A percentile compares a stretch with the other conserved stretches of the same genome.
phyloP scores from a whole-genome alignment of 2,329 filamentous ascomycete genomes.

The Botrytis paeoniae region DNA sequence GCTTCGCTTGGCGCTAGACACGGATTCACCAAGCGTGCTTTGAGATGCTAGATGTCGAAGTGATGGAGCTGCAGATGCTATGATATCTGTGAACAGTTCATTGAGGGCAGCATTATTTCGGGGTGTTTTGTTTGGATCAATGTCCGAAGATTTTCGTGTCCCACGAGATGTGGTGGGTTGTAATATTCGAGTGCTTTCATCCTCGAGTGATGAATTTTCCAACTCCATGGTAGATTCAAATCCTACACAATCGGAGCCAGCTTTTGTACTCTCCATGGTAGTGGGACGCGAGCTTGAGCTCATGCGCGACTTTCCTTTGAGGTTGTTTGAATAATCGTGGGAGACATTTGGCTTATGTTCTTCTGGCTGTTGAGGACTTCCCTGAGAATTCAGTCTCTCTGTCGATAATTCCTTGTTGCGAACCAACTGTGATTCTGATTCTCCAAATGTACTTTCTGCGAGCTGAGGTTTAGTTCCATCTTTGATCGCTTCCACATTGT shows the following conservation, averaged over 20 bases:
- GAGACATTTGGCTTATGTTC: not conserved
- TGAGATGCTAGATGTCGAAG: constrained; percentile 27
- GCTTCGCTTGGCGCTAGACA: not conserved
- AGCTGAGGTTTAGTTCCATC: not conserved
- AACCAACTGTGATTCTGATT: not conserved
- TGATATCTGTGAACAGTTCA: constrained; percentile 21
- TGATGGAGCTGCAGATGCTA: constrained; percentile 24
- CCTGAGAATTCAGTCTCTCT: not conserved
- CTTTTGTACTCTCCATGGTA: not conserved
- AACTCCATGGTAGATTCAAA: not conserved
- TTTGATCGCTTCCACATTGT: not conserved
- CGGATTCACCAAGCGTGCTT: not conserved
- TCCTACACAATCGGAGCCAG: not conserved
- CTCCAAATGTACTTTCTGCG: no score
- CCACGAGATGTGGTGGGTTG: not conserved
- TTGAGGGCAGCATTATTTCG: constrained; percentile 12
- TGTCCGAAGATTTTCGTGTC: not conserved
- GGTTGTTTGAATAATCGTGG: not conserved
- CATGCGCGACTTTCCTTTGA: not conserved
- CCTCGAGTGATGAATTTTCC: not conserved
- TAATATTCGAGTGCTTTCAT: not conserved
- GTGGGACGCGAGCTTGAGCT: no score
- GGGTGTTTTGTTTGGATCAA: not conserved
- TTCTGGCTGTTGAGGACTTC: not conserved
- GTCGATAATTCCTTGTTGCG: not conserved